Percentiles rank a stretch among this genome's conserved stretches.
These are phyloP conservation scores for Talaromyces proteolyticus DNA, from an alignment of 495 filamentous ascomycete species.

Conservation along the genomic window DNA sequence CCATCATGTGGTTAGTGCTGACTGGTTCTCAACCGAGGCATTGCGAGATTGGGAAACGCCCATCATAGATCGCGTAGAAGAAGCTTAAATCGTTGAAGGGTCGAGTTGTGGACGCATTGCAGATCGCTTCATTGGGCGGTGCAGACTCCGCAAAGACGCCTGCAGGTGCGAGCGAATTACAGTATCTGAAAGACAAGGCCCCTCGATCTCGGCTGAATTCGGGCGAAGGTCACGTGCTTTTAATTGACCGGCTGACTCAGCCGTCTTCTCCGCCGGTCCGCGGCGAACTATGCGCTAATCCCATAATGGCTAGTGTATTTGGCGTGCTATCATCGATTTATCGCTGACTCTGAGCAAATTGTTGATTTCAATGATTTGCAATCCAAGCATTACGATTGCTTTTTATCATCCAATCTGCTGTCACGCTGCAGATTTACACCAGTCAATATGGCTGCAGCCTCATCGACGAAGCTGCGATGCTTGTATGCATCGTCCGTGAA, in stretches of 20 bases:
- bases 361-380: too few species aligned
- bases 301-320: background rate
- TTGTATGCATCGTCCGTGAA: constrained; percentile 22
- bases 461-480: constrained; percentile 29
- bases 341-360: too few species aligned
- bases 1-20: too few species aligned
- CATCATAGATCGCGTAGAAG: too few species aligned
- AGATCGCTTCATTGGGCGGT: too few species aligned
- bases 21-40: too few species aligned
- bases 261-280: background rate
- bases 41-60: too few species aligned
- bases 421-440: background rate
- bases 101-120: too few species aligned
- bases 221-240: background rate
- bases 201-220: background rate
- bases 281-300: background rate
- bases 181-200: background rate
- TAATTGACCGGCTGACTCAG: background rate
- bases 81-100: too few species aligned
- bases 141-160: too few species aligned
- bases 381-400: background rate
- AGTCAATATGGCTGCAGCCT: constrained; percentile 29
- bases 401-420: background rate
- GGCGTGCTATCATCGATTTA: too few species aligned
- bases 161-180: too few species aligned